These are phyloP conservation scores for Glutinoglossum americanum DNA, from an alignment of 495 filamentous ascomycete species.

Conservation along the genomic window DNA sequence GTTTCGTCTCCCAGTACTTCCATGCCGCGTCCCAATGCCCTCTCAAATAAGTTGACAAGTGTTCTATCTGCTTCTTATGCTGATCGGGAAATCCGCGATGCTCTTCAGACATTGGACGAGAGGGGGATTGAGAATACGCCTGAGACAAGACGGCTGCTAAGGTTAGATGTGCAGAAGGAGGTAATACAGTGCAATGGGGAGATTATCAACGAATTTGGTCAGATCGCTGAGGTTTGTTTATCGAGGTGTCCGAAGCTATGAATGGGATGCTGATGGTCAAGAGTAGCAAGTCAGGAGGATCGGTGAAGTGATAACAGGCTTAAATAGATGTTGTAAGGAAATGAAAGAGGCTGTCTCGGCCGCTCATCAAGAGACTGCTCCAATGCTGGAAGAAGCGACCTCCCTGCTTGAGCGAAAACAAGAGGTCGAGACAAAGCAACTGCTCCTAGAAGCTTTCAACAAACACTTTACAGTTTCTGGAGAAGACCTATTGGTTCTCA, in stretches of 20 bases:
- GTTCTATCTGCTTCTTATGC: constrained; percentile 84
- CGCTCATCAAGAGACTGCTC: constrained; percentile 51
- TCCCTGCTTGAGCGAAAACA: constrained; percentile 51
- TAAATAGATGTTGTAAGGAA: constrained; percentile 64
- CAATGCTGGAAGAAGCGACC: constrained; percentile 59
- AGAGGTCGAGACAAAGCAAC: constrained; percentile 70
- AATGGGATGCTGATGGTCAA: neutral
- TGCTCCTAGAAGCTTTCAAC: constrained; percentile 61
- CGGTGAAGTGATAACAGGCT: constrained; percentile 48
- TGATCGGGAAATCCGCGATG: constrained; percentile 78
- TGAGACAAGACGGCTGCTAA: constrained; percentile 57
- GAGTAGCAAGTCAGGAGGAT: constrained; percentile 68
- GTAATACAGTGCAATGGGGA: constrained; percentile 85
- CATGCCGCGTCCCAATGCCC: constrained; percentile 25
- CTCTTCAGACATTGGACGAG: constrained; percentile 54
- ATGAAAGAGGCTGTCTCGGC: constrained; percentile 57
- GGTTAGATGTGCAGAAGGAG: constrained; percentile 75
- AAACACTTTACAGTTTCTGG: constrained; percentile 69
- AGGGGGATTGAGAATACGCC: constrained; percentile 50
- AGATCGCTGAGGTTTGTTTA: constrained; percentile 47
- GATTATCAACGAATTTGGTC: constrained; percentile 74
- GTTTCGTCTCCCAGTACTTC: neutral
- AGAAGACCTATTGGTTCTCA: constrained; percentile 50
- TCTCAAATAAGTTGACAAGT: constrained; percentile 55
- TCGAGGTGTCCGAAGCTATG: neutral